Evolutionary conservation across 2,329 filamentous ascomycete genomes (phyloP), one percentile per base, ranked within the genome.

Genomic region (Hypoxylon sp.): DNA sequence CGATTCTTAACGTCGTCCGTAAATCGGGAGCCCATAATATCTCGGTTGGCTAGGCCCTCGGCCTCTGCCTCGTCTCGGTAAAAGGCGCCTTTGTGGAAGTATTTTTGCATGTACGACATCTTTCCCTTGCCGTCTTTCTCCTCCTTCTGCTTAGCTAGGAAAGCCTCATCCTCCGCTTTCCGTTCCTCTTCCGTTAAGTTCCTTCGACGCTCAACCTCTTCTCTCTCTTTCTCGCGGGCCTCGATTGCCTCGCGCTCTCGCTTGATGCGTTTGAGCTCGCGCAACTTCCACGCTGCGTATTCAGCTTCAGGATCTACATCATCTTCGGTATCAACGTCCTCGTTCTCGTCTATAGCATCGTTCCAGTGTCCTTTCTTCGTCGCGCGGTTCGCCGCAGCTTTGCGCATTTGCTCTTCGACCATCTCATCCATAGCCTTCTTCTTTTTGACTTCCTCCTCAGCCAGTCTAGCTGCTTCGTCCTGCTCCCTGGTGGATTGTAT

Each of bases 61-160:
- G 89, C 89, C 73, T 90, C 89, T 56, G 90, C 86, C 74, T 97
- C 92, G 57, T 94, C 93, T 72, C 92, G 92, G 84, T 93, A 98
- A 83, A 98, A 99, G 14, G 96, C 96, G 53, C 96, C 96, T 82
- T 94, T 95, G 85, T 99, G 96, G 81, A 93, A 94, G 83, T 98
- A 99, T 78, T 94, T 94, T 78, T 98, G 94, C 92, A 98, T 93
- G 79, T 90, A 98, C 1, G 88, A 88, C 86, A 96, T 93, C 81
- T 95, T 92, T 58, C 94, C 94, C 67, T 91, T 91, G 55, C 85
- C 81, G 68, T 92, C 90, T 74, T 93, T 92, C 70, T 97, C 94
- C 69, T 92, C 92, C 73, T 91, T 89, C 80, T 98, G 95, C 72
- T 86, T 85, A 0, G 90, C 90, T 17, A 98, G 83, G 79, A 89